Evolutionary conservation across 2,329 filamentous ascomycete genomes (phyloP), one percentile per base, ranked within the genome.

Genomic region (Thermothelomyces thermophilus): DNA sequence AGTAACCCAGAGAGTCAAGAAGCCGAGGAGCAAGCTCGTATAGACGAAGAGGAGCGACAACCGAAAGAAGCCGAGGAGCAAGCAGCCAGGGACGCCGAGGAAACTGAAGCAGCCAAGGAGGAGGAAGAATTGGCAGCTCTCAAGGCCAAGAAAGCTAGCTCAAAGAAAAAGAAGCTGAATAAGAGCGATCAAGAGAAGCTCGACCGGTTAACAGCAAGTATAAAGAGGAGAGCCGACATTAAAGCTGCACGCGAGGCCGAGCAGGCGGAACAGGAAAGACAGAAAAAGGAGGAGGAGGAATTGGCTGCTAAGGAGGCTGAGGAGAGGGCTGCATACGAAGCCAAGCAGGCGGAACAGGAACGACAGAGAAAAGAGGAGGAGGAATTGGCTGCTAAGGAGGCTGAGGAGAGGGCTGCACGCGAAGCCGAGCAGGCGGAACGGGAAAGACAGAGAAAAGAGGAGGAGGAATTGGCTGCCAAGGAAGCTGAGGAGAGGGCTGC

Each of bases 71-170:
- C 54, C 5, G 58, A 59, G 3, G 54, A 52, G 24, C 48, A 59
- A 41, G 59, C 56, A 17, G 53, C 53, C 20, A 54, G 48, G 16
- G 58, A 56, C 10, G 51, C 52, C n/a, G 58, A 61, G 37, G 57
- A 56, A 7, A 52, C 50, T 5, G 48, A 48, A 17, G 56, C 53
- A 10, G 46, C 45, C 7, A 41, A 51, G 16, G 59, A 61, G 40
- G 67, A 72, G 51, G 61, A 63, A 10, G 68, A 74, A 50, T 62
- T 73, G 11, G 67, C 63, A 13, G 59, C 62, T 3, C 63, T 75
- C 20, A 79, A 77, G 59, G 77, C 75, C 57, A 79, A 77, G 58
- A 79, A 76, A 57, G 67, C 67, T 5, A 26, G 9, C 9, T 26
- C 24, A 1, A 74, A 72, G 56, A 79, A 74, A 60, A 57, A 56